Conservation (phyloP, 1,284 basidiomycete species). For the Ustilago xerochloae region DNA sequence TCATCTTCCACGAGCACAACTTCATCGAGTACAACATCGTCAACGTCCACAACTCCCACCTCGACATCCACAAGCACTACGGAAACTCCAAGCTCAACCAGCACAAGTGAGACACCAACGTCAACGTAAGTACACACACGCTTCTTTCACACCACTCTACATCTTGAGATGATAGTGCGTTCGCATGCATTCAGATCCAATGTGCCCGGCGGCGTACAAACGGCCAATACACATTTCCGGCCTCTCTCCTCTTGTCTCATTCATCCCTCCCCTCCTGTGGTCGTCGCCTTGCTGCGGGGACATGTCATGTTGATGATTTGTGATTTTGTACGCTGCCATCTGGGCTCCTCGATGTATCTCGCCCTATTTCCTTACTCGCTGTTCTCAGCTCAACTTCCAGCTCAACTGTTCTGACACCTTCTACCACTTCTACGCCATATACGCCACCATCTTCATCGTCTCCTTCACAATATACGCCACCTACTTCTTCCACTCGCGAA, state of each 20-base stretch:
- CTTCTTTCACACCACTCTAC: not conserved
- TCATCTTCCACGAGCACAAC: conserved; percentile 14
- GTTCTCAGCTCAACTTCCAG: conserved; percentile 28
- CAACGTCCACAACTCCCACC: conserved; percentile 9
- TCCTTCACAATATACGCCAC: not conserved
- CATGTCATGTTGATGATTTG: conserved; percentile 28
- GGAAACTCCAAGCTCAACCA: conserved; percentile 12
- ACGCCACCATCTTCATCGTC: conserved; percentile 11
- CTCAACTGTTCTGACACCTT: conserved; percentile 37
- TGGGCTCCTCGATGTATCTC: conserved; percentile 3
- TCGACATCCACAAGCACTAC: conserved; percentile 14
- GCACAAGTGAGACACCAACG: conserved; percentile 31
- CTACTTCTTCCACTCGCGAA: not conserved
- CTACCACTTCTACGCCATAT: conserved; percentile 18
- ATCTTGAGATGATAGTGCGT: conserved; percentile 4
- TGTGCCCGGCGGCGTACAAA: conserved; percentile 23
- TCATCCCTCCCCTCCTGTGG: conserved; percentile 1
- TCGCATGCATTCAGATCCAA: conserved; percentile 21
- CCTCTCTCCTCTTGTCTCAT: not conserved
- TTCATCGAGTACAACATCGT: conserved; percentile 6
- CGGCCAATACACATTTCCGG: not conserved
- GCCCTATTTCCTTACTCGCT: not conserved
- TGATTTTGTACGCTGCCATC: conserved; percentile 17
- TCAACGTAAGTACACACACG: conserved; percentile 36
- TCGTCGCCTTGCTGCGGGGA: conserved; percentile 14